Percentiles rank a stretch among this genome's conserved stretches.
phyloP scores from a whole-genome alignment of 2,329 filamentous ascomycete species.

The Thyridium curvatum region DNA sequence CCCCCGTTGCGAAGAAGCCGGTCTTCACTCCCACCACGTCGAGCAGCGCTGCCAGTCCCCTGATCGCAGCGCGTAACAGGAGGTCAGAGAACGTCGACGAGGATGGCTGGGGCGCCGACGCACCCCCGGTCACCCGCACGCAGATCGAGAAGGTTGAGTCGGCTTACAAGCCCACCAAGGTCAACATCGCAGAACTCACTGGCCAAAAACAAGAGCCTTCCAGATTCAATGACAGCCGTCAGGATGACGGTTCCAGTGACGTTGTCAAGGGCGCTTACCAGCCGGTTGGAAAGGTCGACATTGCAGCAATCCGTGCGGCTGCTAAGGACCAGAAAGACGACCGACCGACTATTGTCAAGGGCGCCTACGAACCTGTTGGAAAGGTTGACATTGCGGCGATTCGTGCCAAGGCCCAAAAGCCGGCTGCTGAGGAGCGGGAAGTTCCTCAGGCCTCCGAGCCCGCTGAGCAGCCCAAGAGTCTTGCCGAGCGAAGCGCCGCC shows the following conservation, averaged over 20 bases:
- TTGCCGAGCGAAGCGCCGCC: slow-evolving; percentile 70
- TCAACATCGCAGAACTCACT: slow-evolving; percentile 82
- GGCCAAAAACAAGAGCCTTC: slow-evolving; percentile 65
- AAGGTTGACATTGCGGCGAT: slow-evolving; percentile 98
- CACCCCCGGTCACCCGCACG: slow-evolving; percentile 80
- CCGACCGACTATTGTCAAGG: slow-evolving; percentile 79
- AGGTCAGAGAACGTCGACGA: slow-evolving; percentile 58
- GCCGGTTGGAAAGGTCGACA: slow-evolving; percentile 95
- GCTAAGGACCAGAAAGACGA: slow-evolving; percentile 67
- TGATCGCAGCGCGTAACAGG: slow-evolving; percentile 59
- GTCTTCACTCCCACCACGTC: slow-evolving; percentile 74
- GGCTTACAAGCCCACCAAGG: slow-evolving; percentile 92
- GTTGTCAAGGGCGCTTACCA: slow-evolving; percentile 85
- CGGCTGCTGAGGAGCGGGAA: slow-evolving; percentile 33
- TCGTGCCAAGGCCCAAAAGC: slow-evolving; percentile 71
- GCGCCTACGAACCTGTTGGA: slow-evolving; percentile 87
- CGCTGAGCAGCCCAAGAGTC: slow-evolving; percentile 44
- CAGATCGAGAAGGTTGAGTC: slow-evolving; percentile 87
- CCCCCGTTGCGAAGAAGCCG: slow-evolving; percentile 79
- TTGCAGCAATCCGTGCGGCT: slow-evolving; percentile 77
- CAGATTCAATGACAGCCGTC: slow-evolving; percentile 40
- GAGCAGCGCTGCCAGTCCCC: slow-evolving; percentile 41
- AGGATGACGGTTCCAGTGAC: slow-evolving; percentile 44
- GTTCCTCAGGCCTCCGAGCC: slow-evolving; percentile 11
- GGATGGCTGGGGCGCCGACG: slow-evolving; percentile 93